Conservation (phyloP, 257 asterid genomes). For the Hygrophila difformis region DNA sequence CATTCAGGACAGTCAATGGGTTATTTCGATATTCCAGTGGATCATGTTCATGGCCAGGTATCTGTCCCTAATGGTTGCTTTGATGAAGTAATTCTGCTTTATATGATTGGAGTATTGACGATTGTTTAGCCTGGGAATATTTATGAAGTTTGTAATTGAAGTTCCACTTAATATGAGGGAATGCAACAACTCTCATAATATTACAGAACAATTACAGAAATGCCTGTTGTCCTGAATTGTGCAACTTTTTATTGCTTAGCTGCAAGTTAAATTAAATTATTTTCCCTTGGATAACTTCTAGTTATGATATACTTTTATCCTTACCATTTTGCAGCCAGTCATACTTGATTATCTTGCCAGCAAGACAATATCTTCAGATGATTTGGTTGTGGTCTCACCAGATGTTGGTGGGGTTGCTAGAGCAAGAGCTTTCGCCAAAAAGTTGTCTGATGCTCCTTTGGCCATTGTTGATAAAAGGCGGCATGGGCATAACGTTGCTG, state of each 20-base stretch:
- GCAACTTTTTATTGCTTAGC: conserved; percentile 7
- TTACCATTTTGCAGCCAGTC: conserved; percentile 47
- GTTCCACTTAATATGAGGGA: neutral
- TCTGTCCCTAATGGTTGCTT: conserved; percentile 6
- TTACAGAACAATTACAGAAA: too few relatives aligned
- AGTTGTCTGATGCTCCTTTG: conserved; percentile 76
- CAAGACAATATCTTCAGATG: conserved; percentile 59
- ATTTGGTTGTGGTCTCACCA: conserved; percentile 76
- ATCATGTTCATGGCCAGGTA: conserved; percentile 78
- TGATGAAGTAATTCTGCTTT: too few relatives aligned
- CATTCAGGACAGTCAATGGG: conserved; percentile 90
- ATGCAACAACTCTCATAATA: too few relatives aligned
- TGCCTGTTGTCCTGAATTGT: too few relatives aligned
- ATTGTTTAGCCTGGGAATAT: neutral
- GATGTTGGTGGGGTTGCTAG: conserved; percentile 91
- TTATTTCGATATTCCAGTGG: conserved; percentile 80
- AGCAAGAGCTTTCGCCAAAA: conserved; percentile 82
- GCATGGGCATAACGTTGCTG: conserved; percentile 72
- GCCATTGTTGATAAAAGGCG: conserved; percentile 89
- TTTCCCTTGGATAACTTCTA: conserved; percentile 8
- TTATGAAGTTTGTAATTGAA: conserved; percentile 3
- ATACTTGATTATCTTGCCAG: conserved; percentile 87
- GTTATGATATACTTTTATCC: neutral
- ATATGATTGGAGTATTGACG: conserved; percentile 1
- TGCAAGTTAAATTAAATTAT: conserved; percentile 8